Evolutionary conservation across 192 early-diverging fungal genomes (phyloP).

Genomic region (Coemansia javaensis): DNA sequence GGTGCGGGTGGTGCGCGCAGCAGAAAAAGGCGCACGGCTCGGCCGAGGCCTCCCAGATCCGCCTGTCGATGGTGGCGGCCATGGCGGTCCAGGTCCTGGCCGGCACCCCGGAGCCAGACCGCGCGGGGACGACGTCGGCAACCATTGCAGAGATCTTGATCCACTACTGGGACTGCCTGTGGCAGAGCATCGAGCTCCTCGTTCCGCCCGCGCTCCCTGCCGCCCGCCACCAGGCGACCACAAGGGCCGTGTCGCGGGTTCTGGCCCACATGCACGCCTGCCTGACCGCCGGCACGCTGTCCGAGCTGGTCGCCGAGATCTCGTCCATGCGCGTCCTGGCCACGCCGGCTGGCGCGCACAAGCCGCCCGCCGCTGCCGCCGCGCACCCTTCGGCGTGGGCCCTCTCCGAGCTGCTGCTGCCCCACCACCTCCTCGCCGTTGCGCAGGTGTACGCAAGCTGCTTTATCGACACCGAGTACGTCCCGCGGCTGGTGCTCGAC

Average conservation of each 20-base stretch:
- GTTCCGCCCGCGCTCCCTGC: neutral
- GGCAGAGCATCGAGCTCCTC: neutral
- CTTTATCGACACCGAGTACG: conserved; percentile 2
- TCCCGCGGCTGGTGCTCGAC: conserved; percentile 8
- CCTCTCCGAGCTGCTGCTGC: conserved; percentile 16
- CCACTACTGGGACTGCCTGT: conserved; percentile 25
- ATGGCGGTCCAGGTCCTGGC: conserved; percentile 17
- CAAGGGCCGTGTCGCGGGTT: neutral
- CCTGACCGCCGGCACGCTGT: conserved; percentile 6
- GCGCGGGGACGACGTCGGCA: conserved; percentile 13
- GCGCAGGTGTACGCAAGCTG: conserved; percentile 13
- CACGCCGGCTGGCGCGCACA: neutral
- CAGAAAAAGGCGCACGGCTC: neutral
- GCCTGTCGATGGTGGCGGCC: conserved; percentile 11
- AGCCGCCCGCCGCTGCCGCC: too few species aligned
- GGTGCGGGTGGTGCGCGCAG: conserved; percentile 24
- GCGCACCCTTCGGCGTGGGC: conserved; percentile 4
- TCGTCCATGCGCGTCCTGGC: neutral
- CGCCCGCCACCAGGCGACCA: neutral
- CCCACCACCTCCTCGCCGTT: conserved; percentile 30
- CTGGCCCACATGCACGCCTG: conserved; percentile 20
- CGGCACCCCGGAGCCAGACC: neutral
- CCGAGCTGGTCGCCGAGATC: conserved; percentile 7
- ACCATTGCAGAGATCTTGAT: conserved; percentile 16
- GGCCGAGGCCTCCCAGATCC: neutral